Evolutionary conservation across 345 rosid genomes (phyloP).

Genomic region (Gynandropsis gynandra): DNA sequence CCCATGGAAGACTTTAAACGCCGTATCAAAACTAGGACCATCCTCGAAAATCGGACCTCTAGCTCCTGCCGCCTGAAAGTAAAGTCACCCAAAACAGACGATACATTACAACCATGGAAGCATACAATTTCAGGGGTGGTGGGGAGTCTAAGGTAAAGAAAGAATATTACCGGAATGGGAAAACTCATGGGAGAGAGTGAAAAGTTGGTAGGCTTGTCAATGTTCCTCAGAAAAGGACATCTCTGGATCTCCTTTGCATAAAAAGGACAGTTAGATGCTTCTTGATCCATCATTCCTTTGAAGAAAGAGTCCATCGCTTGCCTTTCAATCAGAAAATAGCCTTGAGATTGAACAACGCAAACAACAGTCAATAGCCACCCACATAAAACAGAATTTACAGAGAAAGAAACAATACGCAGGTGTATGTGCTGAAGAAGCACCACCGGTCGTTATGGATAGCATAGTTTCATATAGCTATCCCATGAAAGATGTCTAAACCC

Average conservation of each 20-base stretch:
- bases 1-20: conserved; percentile 81
- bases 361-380: conserved; percentile 3
- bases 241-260: conserved; percentile 42
- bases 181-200: conserved; percentile 45
- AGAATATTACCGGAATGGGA: conserved; percentile 36
- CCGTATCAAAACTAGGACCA: conserved; percentile 62
- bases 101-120: background rate
- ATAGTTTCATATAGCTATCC: background rate
- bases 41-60: conserved; percentile 93
- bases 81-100: background rate
- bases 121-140: background rate
- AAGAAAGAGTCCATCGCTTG: conserved; percentile 37
- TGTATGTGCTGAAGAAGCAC: background rate
- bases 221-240: conserved; percentile 83
- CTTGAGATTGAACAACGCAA: background rate
- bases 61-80: conserved; percentile 40
- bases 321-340: conserved; percentile 11
- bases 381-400: no score
- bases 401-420: no score
- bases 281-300: conserved; percentile 36
- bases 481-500: background rate
- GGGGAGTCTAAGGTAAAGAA: background rate
- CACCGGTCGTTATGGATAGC: background rate
- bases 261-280: conserved; percentile 39
- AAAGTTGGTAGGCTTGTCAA: conserved; percentile 64